Base-by-base conservation (phyloP, 768 basidiomycete genomes). In the Lactarius sp. region DNA sequence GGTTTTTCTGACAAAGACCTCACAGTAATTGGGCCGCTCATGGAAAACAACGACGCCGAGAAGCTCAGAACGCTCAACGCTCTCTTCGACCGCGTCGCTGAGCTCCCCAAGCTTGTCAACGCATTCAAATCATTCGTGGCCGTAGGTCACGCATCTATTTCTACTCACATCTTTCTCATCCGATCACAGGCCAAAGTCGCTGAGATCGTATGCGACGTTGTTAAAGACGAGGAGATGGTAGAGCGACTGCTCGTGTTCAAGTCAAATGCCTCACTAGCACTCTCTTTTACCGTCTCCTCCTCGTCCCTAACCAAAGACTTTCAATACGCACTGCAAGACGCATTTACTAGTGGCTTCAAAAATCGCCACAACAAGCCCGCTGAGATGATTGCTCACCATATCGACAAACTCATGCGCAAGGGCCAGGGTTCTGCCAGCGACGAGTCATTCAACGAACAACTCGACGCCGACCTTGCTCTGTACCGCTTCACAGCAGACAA, bases 401-500 rank as follows among this genome's bases (percentile, higher is more conserved):
- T 98, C 53, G 95, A 98, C 74, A 81, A 80, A 53, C 83, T 87
- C 22, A 89, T 98, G 88, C 83, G 94, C 51, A 85, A 83, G 62
- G 95, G 96, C 0, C 93, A 96, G 73, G 85, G 86, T 39, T 79
- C 81, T 10, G 76, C 80, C 58, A 81, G 80, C 36, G 88, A 93
- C 61, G 75, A 72, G 14, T 82, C 81, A 37, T 94, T 90, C 73
- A 81, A 85, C 55, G 73, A 74, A 2, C 71, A 83, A 59, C 75
- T 97, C 62, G 85, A 91, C 61, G 80, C 76, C 8, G 88, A 83
- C 4, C 77, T 97, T 31, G 82, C 76, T 7, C 75, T 98, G 60
- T 96, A 94, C 74, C 79, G 91, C 58, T 95, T 85, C 72, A 94
- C 92, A 5, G 87, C 92, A 56, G 93, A 95, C 71, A 94, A 93